Percentiles rank a stretch among this genome's conserved stretches.
Conservation (phyloP, 176 grass and related monocot genomes). For the Dendrocalamus sinicus region DNA sequence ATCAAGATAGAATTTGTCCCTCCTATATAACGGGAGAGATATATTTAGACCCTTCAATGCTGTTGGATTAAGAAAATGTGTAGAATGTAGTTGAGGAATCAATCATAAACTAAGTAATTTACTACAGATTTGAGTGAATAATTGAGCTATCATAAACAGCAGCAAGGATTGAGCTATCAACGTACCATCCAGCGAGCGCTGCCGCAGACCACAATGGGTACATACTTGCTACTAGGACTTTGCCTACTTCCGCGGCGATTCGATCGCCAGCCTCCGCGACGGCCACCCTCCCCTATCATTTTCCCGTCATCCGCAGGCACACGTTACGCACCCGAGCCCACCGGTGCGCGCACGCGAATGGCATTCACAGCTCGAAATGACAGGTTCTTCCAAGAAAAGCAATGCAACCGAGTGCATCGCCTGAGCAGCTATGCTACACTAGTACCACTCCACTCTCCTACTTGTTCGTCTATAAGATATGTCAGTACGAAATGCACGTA, state of each 20-base stretch:
- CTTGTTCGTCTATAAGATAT: not conserved
- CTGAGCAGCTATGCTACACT: not conserved
- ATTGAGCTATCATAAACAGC: no score
- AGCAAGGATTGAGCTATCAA: no score
- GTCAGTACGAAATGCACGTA: not conserved
- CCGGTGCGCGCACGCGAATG: constrained; percentile 5
- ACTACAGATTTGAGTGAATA: no score
- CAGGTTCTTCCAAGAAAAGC: not conserved
- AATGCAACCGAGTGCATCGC: not conserved
- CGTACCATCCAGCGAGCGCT: no score
- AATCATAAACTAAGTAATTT: no score
- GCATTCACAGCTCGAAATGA: not conserved
- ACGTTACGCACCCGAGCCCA: constrained; percentile 5
- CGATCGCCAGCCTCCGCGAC: not conserved
- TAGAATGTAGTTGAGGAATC: no score
- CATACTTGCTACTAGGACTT: no score
- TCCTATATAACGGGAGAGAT: no score
- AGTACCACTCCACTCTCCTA: not conserved
- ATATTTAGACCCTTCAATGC: no score
- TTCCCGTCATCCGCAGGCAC: constrained; percentile 28
- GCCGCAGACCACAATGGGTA: no score
- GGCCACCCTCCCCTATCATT: not conserved
- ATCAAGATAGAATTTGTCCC: no score
- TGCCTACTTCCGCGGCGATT: not conserved
- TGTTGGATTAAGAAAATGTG: no score